phyloP scores from a whole-genome alignment of 441 rosid genomes.

The Populus hybrid region DNA sequence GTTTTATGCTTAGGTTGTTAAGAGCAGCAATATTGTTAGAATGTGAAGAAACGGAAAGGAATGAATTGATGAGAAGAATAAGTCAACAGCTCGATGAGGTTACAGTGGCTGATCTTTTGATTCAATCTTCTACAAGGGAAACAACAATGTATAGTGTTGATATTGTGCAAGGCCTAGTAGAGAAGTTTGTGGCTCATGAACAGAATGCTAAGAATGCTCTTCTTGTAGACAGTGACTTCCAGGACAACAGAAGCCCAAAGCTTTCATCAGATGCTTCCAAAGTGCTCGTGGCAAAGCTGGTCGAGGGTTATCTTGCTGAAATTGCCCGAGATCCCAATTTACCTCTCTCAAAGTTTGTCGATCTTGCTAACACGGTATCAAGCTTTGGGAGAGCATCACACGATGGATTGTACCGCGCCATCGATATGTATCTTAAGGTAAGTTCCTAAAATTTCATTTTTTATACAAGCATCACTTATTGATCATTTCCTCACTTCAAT shows the following conservation, averaged over 20 bases:
- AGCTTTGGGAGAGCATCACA: slow-evolving; percentile 64
- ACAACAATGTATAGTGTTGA: slow-evolving; percentile 50
- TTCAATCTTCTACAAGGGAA: slow-evolving; percentile 45
- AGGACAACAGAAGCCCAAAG: slow-evolving; percentile 37
- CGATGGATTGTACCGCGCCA: slow-evolving; percentile 80
- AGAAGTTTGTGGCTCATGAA: slow-evolving; percentile 44
- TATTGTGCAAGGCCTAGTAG: slow-evolving; percentile 61
- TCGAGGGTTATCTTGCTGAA: slow-evolving; percentile 85
- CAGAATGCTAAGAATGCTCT: slow-evolving; percentile 24
- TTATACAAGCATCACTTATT: neutral
- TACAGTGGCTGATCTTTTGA: slow-evolving; percentile 55
- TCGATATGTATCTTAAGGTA: slow-evolving; percentile 93
- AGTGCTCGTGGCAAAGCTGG: slow-evolving; percentile 54
- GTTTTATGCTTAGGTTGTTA: slow-evolving; percentile 72
- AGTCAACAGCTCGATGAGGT: slow-evolving; percentile 66
- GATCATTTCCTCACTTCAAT: neutral
- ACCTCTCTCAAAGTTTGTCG: slow-evolving; percentile 47
- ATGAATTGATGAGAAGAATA: slow-evolving; percentile 54
- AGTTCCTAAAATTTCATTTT: neutral
- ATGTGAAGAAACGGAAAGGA: slow-evolving; percentile 56
- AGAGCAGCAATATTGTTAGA: slow-evolving; percentile 62
- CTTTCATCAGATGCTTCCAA: slow-evolving; percentile 41
- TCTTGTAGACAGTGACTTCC: slow-evolving; percentile 27
- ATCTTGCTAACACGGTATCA: slow-evolving; percentile 59
- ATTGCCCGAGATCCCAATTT: slow-evolving; percentile 64